phyloP scores from a whole-genome alignment of 805 yeast genomes.

The Cyberlindnera amylophila region DNA sequence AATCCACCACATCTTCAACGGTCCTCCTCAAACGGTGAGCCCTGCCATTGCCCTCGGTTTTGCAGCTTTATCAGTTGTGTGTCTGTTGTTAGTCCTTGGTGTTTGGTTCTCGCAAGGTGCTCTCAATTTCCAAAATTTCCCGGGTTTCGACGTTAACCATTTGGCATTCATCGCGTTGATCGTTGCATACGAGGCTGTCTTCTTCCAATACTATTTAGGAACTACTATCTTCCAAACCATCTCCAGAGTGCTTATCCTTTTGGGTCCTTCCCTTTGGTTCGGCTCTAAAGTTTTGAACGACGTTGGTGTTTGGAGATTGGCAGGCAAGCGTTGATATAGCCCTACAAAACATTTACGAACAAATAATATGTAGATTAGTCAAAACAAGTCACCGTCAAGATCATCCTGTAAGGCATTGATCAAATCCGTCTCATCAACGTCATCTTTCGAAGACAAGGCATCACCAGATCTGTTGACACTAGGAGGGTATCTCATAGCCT shows the following conservation, averaged over 20 bases:
- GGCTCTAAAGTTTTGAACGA: conserved; percentile 27
- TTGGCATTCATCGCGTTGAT: conserved; percentile 20
- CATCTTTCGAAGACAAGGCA: conserved; percentile 18
- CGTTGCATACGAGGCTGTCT: conserved; percentile 22
- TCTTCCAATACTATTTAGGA: conserved; percentile 27
- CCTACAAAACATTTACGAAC: too few species aligned
- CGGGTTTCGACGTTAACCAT: conserved; percentile 12
- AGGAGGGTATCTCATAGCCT: conserved; percentile 88
- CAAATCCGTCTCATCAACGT: conserved; percentile 24
- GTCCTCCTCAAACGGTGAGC: conserved; percentile 22
- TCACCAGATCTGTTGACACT: conserved; percentile 24
- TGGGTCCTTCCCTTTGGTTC: conserved; percentile 28
- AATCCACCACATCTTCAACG: conserved; percentile 27
- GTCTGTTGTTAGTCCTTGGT: conserved; percentile 15
- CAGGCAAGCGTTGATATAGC: conserved; percentile 28
- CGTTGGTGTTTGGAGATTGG: conserved; percentile 26
- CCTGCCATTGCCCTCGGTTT: conserved; percentile 19
- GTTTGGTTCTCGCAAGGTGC: conserved; percentile 20
- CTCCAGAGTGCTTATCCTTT: conserved; percentile 15
- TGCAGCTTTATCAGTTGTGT: conserved; percentile 14
- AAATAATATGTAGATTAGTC: neutral
- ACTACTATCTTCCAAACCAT: conserved; percentile 24
- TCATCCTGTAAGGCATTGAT: conserved; percentile 27
- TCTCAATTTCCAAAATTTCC: conserved; percentile 24
- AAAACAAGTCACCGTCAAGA: conserved; percentile 26